Evolutionary conservation across 768 basidiomycete genomes (phyloP).

Genomic region (Xerocomellus dryophilus): DNA sequence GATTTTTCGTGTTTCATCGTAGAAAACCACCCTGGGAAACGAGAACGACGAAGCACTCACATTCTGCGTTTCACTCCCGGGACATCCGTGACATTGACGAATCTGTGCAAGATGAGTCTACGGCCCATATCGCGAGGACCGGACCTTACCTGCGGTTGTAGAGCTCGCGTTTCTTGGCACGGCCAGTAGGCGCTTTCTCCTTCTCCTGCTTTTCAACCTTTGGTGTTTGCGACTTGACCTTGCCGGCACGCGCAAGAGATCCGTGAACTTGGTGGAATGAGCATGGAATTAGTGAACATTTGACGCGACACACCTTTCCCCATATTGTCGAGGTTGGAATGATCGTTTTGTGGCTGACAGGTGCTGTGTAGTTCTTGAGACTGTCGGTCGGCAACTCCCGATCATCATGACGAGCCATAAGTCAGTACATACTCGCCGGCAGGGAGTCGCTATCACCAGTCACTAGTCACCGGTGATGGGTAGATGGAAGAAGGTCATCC

Average conservation of each 20-base stretch:
- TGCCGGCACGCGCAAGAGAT: constrained; percentile 97
- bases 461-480: neutral
- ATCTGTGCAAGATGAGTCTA: constrained; percentile 41
- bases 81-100: constrained; percentile 86
- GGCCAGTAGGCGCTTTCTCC: constrained; percentile 94
- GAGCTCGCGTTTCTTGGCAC: constrained; percentile 88
- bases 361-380: constrained; percentile 40
- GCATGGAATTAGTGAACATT: neutral
- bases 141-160: constrained; percentile 77
- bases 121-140: neutral
- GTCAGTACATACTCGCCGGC: neutral
- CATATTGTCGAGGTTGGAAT: constrained; percentile 57
- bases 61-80: constrained; percentile 91
- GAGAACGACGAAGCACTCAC: constrained; percentile 63
- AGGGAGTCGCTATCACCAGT: too few relatives aligned
- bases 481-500: too few relatives aligned
- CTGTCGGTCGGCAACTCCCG: constrained; percentile 31
- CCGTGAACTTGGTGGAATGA: constrained; percentile 73
- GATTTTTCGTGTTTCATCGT: constrained; percentile 37
- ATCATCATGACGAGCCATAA: neutral
- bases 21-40: constrained; percentile 31
- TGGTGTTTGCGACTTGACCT: constrained; percentile 97
- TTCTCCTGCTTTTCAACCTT: constrained; percentile 99
- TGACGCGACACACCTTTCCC: constrained; percentile 54
- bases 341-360: constrained; percentile 26